A percentile compares a stretch with the other conserved stretches of the same genome.
Evolutionary conservation across 2,329 filamentous ascomycete species (phyloP).

Genomic region (Talaromyces sp.): DNA sequence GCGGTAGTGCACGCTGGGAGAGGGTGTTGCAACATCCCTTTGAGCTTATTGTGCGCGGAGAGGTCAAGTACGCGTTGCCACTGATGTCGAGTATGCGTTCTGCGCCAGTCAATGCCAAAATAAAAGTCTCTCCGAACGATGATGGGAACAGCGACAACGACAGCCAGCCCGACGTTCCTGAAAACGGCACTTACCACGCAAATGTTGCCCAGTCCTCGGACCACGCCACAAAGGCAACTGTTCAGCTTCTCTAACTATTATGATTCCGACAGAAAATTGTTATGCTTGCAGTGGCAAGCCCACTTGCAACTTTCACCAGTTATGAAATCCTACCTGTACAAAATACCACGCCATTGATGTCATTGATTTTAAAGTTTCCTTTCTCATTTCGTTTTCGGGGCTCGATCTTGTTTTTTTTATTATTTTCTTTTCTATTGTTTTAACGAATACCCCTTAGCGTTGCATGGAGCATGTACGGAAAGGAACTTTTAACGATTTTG

Average conservation of each 20-base stretch:
- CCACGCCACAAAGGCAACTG: neutral
- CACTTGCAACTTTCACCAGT: neutral
- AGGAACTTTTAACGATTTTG: slow-evolving; percentile 4
- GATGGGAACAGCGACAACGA: slow-evolving; percentile 14
- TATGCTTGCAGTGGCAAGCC: neutral
- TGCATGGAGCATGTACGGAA: slow-evolving; percentile 9
- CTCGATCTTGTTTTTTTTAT: neutral
- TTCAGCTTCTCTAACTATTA: slow-evolving; percentile 1
- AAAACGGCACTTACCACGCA: slow-evolving; percentile 25
- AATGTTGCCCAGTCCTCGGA: neutral
- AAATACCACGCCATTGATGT: neutral
- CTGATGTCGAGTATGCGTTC: slow-evolving; percentile 50
- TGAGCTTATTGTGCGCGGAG: slow-evolving; percentile 84
- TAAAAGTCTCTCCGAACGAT: slow-evolving; percentile 33
- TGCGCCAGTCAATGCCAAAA: slow-evolving; percentile 41
- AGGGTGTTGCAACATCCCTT: slow-evolving; percentile 86
- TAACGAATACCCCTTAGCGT: slow-evolving; percentile 12
- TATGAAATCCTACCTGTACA: neutral
- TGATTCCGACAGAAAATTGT: slow-evolving; percentile 1
- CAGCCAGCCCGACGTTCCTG: slow-evolving; percentile 7
- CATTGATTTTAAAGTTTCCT: neutral
- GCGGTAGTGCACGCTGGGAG: slow-evolving; percentile 83
- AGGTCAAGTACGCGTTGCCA: slow-evolving; percentile 72
- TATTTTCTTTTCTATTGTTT: neutral
- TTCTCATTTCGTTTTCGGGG: neutral